A percentile compares a stretch with the other conserved stretches of the same genome.
phyloP scores from a whole-genome alignment of 2,329 filamentous ascomycete genomes.

The Aspergillus cejpii region DNA sequence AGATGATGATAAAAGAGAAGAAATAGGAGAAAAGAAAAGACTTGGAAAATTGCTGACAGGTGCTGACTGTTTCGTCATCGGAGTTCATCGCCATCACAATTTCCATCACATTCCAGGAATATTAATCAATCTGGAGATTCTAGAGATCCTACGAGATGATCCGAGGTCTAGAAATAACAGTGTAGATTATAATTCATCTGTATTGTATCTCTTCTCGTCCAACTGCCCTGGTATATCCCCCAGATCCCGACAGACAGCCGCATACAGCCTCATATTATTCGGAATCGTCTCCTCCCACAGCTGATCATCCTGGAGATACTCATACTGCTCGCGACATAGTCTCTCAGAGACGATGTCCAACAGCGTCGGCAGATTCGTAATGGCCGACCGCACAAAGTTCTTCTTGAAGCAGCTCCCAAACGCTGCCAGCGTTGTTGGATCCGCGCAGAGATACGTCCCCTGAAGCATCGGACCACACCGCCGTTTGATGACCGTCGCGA shows the following conservation, averaged over 20 bases:
- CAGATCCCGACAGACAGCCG: conserved; percentile 25
- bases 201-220: conserved; percentile 13
- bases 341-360: conserved; percentile 29
- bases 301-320: conserved; percentile 26
- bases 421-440: conserved; percentile 26
- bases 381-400: conserved; percentile 28
- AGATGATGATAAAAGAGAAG: background rate
- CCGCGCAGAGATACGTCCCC: conserved; percentile 30
- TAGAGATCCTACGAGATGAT: too few relatives aligned
- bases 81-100: too few relatives aligned
- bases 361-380: conserved; percentile 25
- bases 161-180: too few relatives aligned
- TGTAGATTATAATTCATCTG: conserved; percentile 16
- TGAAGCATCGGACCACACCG: conserved; percentile 27
- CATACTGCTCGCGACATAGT: conserved; percentile 27
- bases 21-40: background rate
- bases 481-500: conserved; percentile 29
- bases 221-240: conserved; percentile 7
- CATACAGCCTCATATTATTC: conserved; percentile 32
- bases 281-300: conserved; percentile 32
- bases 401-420: conserved; percentile 33
- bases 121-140: too few relatives aligned
- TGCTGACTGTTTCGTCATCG: too few relatives aligned
- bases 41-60: background rate
- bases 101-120: too few relatives aligned